These are phyloP conservation scores for Ophiostoma sp. DNA, from an alignment of 2,329 filamentous ascomycete genomes.

Conservation along the genomic window DNA sequence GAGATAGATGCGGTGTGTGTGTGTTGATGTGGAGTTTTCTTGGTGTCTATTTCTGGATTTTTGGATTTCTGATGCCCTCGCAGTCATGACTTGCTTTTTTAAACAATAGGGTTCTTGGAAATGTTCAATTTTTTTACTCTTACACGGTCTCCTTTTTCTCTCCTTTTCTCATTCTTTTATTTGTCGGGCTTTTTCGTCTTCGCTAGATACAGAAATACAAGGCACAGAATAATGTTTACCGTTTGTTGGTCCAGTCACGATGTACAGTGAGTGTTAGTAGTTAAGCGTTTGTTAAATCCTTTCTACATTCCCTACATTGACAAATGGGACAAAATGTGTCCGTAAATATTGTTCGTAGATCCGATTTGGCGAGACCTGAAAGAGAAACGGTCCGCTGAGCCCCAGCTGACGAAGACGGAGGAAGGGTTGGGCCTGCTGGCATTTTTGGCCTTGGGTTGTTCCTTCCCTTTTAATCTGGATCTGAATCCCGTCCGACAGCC, in stretches of 20 bases:
- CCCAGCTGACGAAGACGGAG: background rate
- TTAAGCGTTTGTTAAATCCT: background rate
- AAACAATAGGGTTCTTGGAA: background rate
- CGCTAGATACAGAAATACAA: background rate
- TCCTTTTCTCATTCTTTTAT: background rate
- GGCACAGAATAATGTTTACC: background rate
- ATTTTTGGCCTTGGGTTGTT: background rate
- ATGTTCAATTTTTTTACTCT: background rate
- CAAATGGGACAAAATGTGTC: too few relatives aligned
- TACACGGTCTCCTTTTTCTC: background rate
- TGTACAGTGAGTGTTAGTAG: background rate
- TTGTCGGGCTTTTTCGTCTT: background rate
- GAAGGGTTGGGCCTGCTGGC: background rate
- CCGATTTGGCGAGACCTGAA: background rate
- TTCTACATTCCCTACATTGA: too few relatives aligned
- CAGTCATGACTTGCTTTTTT: conserved; percentile 3
- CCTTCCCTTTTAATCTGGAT: background rate
- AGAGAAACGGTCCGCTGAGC: background rate
- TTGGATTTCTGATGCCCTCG: conserved; percentile 13
- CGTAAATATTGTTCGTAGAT: background rate
- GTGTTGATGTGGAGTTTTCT: background rate
- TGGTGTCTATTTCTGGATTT: background rate
- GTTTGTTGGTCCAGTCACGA: background rate
- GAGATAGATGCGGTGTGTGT: background rate
- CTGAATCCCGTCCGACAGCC: conserved; percentile 15